Conservation (phyloP, 1,284 basidiomycete genomes). For the Apiotrichum laibachii region DNA sequence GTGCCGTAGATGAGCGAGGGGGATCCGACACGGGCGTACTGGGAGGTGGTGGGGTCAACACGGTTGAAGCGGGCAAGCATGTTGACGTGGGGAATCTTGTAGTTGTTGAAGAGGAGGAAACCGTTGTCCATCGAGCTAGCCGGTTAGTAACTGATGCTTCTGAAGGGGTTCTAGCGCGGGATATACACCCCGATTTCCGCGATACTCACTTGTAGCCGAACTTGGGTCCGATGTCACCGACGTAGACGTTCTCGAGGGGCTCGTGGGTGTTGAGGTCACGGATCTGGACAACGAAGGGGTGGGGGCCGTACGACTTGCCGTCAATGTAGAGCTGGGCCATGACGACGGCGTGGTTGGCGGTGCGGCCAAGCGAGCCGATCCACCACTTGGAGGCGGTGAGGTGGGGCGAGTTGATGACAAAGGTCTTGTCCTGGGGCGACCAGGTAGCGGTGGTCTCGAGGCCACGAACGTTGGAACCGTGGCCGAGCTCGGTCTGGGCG, state of each 20-base stretch:
- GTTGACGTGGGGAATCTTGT: constrained; percentile 57
- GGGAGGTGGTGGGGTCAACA: constrained; percentile 51
- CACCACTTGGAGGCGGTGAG: constrained; percentile 57
- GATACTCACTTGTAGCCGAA: constrained; percentile 57
- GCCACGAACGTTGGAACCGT: constrained; percentile 60
- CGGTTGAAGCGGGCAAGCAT: constrained; percentile 63
- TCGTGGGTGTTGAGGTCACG: constrained; percentile 56
- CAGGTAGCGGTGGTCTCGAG: constrained; percentile 60
- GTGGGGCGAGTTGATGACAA: constrained; percentile 58
- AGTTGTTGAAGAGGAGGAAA: constrained; percentile 57
- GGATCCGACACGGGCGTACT: constrained; percentile 53
- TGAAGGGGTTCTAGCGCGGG: not conserved
- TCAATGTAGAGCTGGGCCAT: constrained; percentile 59
- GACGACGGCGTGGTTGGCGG: constrained; percentile 59
- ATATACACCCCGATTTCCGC: not conserved
- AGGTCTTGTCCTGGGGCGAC: constrained; percentile 57
- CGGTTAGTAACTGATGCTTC: not conserved
- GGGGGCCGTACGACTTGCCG: constrained; percentile 57
- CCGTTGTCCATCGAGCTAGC: constrained; percentile 54
- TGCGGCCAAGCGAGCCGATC: constrained; percentile 60
- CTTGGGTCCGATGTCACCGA: constrained; percentile 61
- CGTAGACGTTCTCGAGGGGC: constrained; percentile 56
- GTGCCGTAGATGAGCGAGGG: constrained; percentile 60
- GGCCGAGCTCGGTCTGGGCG: constrained; percentile 56
- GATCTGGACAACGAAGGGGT: constrained; percentile 59